Conservation (phyloP, 768 basidiomycete genomes). For the Agrocybe pediades region DNA sequence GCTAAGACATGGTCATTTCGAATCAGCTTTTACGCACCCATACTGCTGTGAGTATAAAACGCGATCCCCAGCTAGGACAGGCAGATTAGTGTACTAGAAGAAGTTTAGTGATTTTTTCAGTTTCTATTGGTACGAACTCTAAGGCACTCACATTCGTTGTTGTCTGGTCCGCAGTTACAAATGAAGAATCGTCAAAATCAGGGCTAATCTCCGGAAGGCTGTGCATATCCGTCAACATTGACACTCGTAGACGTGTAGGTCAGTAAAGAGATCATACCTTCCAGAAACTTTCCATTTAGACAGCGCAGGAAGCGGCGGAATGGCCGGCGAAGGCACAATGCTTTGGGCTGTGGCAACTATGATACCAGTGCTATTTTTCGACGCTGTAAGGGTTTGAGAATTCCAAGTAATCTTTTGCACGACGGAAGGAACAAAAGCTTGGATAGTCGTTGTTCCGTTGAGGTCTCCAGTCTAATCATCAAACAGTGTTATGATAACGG, state of each 20-base stretch:
- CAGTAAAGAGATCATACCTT: constrained; percentile 29
- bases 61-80: constrained; percentile 39
- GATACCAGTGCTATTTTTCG: constrained; percentile 18
- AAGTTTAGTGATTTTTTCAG: background rate
- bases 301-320: constrained; percentile 32
- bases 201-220: constrained; percentile 52
- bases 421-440: constrained; percentile 41
- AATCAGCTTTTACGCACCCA: constrained; percentile 31
- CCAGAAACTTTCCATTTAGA: constrained; percentile 48
- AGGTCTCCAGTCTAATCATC: constrained; percentile 43
- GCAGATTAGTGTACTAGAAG: constrained; percentile 49
- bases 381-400: constrained; percentile 23
- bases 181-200: constrained; percentile 50
- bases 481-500: background rate
- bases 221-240: background rate
- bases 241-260: background rate
- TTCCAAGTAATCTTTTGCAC: constrained; percentile 45
- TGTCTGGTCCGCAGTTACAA: constrained; percentile 42
- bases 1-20: background rate
- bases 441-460: constrained; percentile 47
- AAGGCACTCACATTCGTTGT: constrained; percentile 41
- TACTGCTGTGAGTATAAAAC: constrained; percentile 57
- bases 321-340: constrained; percentile 5
- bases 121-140: background rate
- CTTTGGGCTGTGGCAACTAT: constrained; percentile 11